Evolutionary conservation across 2,329 filamentous ascomycete species (phyloP), one percentile per base, ranked within the genome.

Genomic region (Cladosporium sp.): DNA sequence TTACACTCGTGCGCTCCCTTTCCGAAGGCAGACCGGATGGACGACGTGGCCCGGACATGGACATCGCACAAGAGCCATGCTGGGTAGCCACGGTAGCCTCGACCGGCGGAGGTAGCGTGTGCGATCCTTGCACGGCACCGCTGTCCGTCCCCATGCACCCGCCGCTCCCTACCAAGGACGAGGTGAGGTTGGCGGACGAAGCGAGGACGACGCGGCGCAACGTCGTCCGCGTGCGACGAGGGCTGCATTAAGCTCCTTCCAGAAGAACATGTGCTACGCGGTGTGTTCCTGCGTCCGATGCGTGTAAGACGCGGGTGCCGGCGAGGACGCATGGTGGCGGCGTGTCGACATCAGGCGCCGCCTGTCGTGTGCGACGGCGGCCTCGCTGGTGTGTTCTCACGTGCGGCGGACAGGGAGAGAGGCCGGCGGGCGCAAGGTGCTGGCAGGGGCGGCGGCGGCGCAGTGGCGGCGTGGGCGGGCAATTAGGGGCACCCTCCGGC

Each of bases 261-360:
- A 50, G 48, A 50, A 50, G 48, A 13, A 34, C 48, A 43, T 19
- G 48, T 38, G 43, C 32, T 38, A 38, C 35, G 7, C 33, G 38
- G 32, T 32, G 40, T 50, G 40, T 50, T 50, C 48, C 48, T 50
- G 48, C 48, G 43, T 50, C 28, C 22, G 40, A 43, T 50, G 48
- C 48, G 48, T 50, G 48, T 50, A 50, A 50, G 48, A 50, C 40
- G 48, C 48, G 48, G 48, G 31, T 50, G 34, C 40, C 35, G 40
- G 48, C 48, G 48, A 50, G 32, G 16, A 43, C 32, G 48, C 48
- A 50, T 43, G 48, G 44, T 43, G 48, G 48, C 48, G 32, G 40
- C 48, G 40, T 43, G 48, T 42, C 43, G 13, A 43, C 32, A 43
- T 3, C 19, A 31, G 33, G n/a, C n/a, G 19, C 22, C 22, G 22